A percentile compares a stretch with the other conserved stretches of the same genome.
Evolutionary conservation across 345 rosid genomes (phyloP).

Genomic region (Fremontodendron californicum): DNA sequence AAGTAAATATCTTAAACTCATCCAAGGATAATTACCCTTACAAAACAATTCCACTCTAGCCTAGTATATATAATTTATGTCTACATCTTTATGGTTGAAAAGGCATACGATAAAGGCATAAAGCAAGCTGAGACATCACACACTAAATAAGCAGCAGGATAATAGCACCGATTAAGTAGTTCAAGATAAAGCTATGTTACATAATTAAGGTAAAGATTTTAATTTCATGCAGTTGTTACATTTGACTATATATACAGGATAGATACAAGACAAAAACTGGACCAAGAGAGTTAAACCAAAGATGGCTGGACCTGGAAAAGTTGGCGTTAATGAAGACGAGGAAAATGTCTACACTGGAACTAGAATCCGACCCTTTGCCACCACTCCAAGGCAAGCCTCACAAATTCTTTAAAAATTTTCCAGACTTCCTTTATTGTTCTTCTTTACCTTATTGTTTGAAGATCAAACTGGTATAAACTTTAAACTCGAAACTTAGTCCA

Average conservation of each 20-base stretch:
- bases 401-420: background rate
- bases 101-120: background rate
- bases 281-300: background rate
- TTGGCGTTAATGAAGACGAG: constrained; percentile 1
- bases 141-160: background rate
- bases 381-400: constrained; percentile 13
- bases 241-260: background rate
- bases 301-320: constrained; percentile 9
- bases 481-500: no score
- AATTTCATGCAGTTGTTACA: background rate
- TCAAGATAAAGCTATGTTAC: background rate
- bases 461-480: background rate
- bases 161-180: constrained; percentile 8
- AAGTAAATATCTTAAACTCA: background rate
- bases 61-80: background rate
- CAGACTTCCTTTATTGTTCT: background rate
- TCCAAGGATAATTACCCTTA: background rate
- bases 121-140: background rate
- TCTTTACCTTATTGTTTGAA: background rate
- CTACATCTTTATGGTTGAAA: constrained; percentile 1
- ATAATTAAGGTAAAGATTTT: background rate
- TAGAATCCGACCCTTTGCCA: constrained; percentile 9
- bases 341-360: constrained; percentile 8
- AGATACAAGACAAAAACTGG: background rate
- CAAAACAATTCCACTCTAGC: background rate